Conservation (phyloP, 306 rosid genomes). For the Trifolium repens region DNA sequence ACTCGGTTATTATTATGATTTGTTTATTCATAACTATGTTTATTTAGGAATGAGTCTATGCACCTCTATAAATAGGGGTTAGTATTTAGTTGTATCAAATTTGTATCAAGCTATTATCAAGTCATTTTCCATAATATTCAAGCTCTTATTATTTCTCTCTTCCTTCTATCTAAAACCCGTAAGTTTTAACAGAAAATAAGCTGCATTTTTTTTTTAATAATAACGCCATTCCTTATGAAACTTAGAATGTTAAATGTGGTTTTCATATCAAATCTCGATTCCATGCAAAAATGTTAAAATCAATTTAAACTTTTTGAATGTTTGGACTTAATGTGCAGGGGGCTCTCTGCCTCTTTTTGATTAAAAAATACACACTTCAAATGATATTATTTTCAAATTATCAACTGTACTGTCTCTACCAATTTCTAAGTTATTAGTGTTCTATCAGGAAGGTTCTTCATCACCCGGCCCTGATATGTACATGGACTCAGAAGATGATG, state of each 20-base stretch:
- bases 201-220: background rate
- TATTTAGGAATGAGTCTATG: background rate
- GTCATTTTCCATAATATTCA: background rate
- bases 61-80: background rate
- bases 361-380: background rate
- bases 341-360: conserved; percentile 31
- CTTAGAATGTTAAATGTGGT: conserved; percentile 16
- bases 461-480: conserved; percentile 63
- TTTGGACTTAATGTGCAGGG: conserved; percentile 20
- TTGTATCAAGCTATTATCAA: background rate
- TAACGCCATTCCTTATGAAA: conserved; percentile 18
- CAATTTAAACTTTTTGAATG: conserved; percentile 2
- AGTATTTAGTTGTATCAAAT: background rate
- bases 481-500: conserved; percentile 75
- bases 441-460: conserved; percentile 74
- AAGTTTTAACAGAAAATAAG: background rate
- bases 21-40: background rate
- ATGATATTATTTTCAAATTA: background rate
- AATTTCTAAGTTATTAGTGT: conserved; percentile 49
- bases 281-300: conserved; percentile 19
- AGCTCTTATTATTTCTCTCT: background rate
- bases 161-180: background rate
- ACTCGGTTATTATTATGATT: background rate
- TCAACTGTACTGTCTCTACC: conserved; percentile 32
- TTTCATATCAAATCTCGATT: conserved; percentile 2